Base-by-base conservation (phyloP, 257 asterid genomes). In the Ilex aquifolium region DNA sequence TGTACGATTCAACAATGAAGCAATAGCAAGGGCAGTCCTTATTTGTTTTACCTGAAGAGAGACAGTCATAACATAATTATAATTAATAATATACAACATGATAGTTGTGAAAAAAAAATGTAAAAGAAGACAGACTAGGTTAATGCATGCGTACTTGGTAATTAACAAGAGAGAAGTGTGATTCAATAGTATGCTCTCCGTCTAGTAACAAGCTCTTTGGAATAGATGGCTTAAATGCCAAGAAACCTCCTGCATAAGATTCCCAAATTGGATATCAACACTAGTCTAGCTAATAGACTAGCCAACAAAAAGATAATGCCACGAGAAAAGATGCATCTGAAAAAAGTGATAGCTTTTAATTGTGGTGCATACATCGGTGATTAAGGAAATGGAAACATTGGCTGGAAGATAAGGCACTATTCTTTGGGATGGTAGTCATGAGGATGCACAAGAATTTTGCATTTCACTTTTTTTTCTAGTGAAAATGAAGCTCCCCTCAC, bases 21-120 rank as follows among this genome's bases (percentile, higher is more conserved):
- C 91, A 62, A 93, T 70, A 74, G 95, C 95, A 76, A 93, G 95
- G 50, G 99, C 99, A 65, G 85, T 85, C 75, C 99, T 83, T 85
- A 90, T 86, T 72, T 93, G 99, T 80, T 87, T 93, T 32, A 90
- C 82, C 99, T 93, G 86, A 72, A 77, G 60, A 67, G 39, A 67
- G 70, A 58, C 51, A 48, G 44, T 51, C 62, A 64, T 32, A 30
- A 46, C 66, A 70, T 36, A 36, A 21, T 21, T 21, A 36, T 36
- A 36, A 36, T 36, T 36, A 36, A 36, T 36, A 36, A 36, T 8
- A 36, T 36, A 36, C 42, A 36, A 36, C 5, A 36, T 36, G 42
- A 8, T 36, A 36, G 42, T 36, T 36, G 8, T 36, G 5, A 4
- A 36, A 36, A 36, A 36, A 36, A 36, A 36, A 4, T 36, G 7